Conservation (phyloP, 108 stramenopile species). For the Epithemia pelagica region DNA sequence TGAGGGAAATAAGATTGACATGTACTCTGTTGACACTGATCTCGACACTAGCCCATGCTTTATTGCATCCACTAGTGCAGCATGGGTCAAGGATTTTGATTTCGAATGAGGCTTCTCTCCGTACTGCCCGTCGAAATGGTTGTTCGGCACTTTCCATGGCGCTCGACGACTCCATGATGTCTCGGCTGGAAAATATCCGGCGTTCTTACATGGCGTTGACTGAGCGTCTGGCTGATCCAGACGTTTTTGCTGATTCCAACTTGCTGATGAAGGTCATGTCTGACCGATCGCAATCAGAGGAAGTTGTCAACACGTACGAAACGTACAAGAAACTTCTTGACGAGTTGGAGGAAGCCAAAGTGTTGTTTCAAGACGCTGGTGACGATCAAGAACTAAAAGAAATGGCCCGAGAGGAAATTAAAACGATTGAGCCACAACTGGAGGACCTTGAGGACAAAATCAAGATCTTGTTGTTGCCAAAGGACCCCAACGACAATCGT, state of each 20-base stretch:
- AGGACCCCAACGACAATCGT: constrained; percentile 86
- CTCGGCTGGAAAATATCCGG: constrained; percentile 64
- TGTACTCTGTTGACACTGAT: too few relatives aligned
- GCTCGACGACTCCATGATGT: constrained; percentile 54
- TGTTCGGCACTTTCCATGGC: constrained; percentile 18
- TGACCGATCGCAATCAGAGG: constrained; percentile 71
- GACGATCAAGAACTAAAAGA: constrained; percentile 82
- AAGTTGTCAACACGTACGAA: constrained; percentile 68
- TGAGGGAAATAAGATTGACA: too few relatives aligned
- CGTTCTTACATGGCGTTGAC: constrained; percentile 71
- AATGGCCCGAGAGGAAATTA: constrained; percentile 80
- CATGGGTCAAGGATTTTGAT: too few relatives aligned
- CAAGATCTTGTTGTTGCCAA: constrained; percentile 68
- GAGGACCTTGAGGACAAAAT: constrained; percentile 58
- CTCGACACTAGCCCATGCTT: too few relatives aligned
- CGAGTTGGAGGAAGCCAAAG: constrained; percentile 64
- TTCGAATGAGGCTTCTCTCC: too few relatives aligned
- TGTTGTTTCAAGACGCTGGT: constrained; percentile 76
- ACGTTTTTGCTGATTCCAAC: constrained; percentile 71
- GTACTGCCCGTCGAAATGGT: too few relatives aligned
- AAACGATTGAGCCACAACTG: constrained; percentile 59
- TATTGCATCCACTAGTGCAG: too few relatives aligned
- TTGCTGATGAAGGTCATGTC: constrained; percentile 66
- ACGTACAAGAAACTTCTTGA: constrained; percentile 55
- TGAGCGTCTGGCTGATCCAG: constrained; percentile 78